Base-by-base conservation (phyloP, 2,329 filamentous ascomycete species). In the Pyricularia pennisetigena region DNA sequence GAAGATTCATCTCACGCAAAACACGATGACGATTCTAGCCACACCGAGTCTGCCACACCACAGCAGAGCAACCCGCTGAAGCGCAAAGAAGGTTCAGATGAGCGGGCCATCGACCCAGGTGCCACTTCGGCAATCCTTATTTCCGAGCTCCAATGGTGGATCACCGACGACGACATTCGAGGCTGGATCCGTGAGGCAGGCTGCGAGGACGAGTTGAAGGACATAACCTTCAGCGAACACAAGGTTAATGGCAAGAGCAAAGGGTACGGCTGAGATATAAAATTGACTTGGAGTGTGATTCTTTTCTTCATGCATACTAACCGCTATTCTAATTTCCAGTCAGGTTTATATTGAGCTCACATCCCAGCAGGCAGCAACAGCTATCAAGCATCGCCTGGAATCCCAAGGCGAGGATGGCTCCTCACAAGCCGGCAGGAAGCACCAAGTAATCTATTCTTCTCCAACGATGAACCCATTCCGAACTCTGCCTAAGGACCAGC, bases 221-320 rank as follows among this genome's bases (percentile, higher is more conserved):
- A 98, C 70, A 88, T 99, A 67, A 97, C 94, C 0, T 99, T 98
- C 78, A 97, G 93, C 74, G 95, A 99, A 78, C 95, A 98, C 79
- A 99, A 99, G 77, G 94, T 98, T 65, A 99, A 99, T 73, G 95
- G 95, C 73, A 99, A 99, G 81, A 97, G 93, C 80, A 97, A 98
- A 82, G 94, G 95, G 94, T 97, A 84, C 71, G 88, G 20, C 41
- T 79, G 23, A 9, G 23, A 29, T 28, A 6, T 63, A n/a, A 9
- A 24, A 10, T 5, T 61, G 3, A 61, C 54, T 24, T 26, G 10
- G 23, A 24, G 9, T 16, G 57, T n/a, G 23, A 61, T 24, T 61
- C 12, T 26, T 26, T 61, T 6, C 2, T 28, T 1, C 1, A 9
- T n/a, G 4, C 41, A 54, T 54, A 54, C 57, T 28, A 61, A 24